Percentiles rank a stretch among this genome's conserved stretches.
These are phyloP conservation scores for Cladosporium colombiae DNA, from an alignment of 2,329 filamentous ascomycete species.

Conservation along the genomic window DNA sequence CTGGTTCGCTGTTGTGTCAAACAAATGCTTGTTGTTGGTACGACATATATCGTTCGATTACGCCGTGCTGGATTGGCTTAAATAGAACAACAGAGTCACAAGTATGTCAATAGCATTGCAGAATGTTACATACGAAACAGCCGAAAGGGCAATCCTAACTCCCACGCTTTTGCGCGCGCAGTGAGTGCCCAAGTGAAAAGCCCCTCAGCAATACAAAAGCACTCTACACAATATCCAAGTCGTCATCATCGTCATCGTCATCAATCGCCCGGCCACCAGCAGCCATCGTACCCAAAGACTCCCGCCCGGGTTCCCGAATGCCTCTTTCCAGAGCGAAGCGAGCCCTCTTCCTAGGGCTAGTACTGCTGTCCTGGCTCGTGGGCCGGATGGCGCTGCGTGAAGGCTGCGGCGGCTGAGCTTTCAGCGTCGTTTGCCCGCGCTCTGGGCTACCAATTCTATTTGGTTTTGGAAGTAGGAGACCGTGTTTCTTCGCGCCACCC, in stretches of 20 bases:
- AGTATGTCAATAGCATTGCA: background rate
- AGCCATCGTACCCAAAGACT: slow-evolving; percentile 44
- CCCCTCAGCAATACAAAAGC: slow-evolving; percentile 6
- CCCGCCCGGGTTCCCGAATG: slow-evolving; percentile 51
- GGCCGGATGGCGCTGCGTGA: slow-evolving; percentile 19
- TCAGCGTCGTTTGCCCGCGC: slow-evolving; percentile 35
- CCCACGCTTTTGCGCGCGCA: slow-evolving; percentile 3
- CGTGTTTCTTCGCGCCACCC: slow-evolving; percentile 48
- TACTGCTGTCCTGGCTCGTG: slow-evolving; percentile 34
- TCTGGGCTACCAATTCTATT: slow-evolving; percentile 32
- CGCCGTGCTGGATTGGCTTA: background rate
- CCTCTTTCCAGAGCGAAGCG: slow-evolving; percentile 51
- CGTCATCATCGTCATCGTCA: slow-evolving; percentile 48
- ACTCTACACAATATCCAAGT: slow-evolving; percentile 49
- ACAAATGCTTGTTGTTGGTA: background rate
- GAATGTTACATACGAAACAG: background rate
- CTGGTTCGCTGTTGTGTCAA: background rate
- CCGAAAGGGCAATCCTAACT: background rate
- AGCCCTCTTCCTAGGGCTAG: slow-evolving; percentile 49
- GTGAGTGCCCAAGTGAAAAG: background rate
- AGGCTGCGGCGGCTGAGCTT: slow-evolving; percentile 18
- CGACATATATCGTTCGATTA: background rate
- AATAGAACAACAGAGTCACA: background rate
- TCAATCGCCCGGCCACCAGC: slow-evolving; percentile 35
- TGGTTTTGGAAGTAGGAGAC: slow-evolving; percentile 40